These are phyloP conservation scores for Teunomyces tritomae DNA, from an alignment of 805 yeast species.

Conservation along the genomic window DNA sequence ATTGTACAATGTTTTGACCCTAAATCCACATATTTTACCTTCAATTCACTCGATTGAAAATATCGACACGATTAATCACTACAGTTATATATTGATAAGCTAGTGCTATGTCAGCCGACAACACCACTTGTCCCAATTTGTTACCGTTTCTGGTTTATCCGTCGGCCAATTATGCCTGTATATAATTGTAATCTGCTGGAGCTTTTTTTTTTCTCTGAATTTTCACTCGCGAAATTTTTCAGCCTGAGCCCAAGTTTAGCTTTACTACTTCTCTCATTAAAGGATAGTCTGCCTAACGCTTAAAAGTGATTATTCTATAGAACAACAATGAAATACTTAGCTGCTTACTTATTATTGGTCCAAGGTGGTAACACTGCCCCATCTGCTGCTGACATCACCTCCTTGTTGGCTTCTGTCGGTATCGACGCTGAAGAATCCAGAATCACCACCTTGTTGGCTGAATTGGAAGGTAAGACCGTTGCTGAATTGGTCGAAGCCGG, in stretches of 20 bases:
- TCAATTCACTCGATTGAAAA: too few species aligned
- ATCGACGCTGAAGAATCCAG: conserved; percentile 91
- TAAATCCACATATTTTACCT: background rate
- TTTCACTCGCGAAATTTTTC: conserved; percentile 4
- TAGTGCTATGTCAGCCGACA: too few species aligned
- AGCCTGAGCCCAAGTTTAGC: conserved; percentile 7
- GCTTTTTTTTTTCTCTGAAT: background rate
- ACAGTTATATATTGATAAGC: too few species aligned
- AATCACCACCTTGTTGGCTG: conserved; percentile 72
- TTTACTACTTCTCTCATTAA: conserved; percentile 29
- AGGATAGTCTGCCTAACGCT: conserved; percentile 84
- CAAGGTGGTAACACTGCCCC: conserved; percentile 96
- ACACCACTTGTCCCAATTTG: too few species aligned
- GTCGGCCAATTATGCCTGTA: background rate
- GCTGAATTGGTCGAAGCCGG: conserved; percentile 92
- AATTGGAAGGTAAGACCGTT: conserved; percentile 91
- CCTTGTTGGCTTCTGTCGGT: conserved; percentile 91
- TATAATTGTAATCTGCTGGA: background rate
- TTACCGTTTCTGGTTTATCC: too few species aligned
- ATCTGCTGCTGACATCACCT: conserved; percentile 85
- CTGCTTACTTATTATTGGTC: conserved; percentile 97
- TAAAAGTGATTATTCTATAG: conserved; percentile 74
- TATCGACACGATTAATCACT: too few species aligned
- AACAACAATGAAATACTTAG: conserved; percentile 84
- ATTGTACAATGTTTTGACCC: background rate